phyloP scores from a whole-genome alignment of 2,329 filamentous ascomycete genomes.

The Colletotrichum scovillei region DNA sequence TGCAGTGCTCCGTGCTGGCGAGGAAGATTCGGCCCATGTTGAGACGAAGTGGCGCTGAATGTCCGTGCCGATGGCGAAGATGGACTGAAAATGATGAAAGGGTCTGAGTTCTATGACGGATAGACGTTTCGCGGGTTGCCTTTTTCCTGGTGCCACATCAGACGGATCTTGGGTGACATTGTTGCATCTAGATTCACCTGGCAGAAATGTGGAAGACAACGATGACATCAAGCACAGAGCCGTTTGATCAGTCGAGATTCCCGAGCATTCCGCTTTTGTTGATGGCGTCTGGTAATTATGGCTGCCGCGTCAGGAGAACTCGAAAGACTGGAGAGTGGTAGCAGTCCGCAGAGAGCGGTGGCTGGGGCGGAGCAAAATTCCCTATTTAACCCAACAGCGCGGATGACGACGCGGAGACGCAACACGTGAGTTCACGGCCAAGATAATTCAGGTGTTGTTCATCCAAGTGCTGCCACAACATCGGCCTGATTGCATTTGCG shows the following conservation, averaged over 20 bases:
- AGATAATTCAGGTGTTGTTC: no score
- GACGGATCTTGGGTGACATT: not conserved
- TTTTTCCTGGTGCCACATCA: not conserved
- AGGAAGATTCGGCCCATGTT: not conserved
- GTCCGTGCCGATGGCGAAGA: not conserved
- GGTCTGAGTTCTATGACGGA: not conserved
- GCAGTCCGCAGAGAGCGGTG: no score
- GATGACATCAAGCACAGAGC: not conserved
- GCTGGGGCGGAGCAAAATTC: no score
- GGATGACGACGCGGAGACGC: no score
- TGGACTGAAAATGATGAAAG: not conserved
- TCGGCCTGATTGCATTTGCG: no score
- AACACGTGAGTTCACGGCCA: no score
- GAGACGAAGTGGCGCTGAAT: not conserved
- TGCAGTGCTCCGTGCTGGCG: not conserved
- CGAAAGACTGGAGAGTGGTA: no score
- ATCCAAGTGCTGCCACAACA: no score
- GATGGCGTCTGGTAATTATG: not conserved
- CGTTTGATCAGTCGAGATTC: not conserved
- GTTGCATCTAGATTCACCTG: no score
- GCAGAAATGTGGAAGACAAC: not conserved
- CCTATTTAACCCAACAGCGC: no score
- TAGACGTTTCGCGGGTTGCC: not conserved
- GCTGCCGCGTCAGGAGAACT: no score
- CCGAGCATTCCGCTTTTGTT: not conserved